These are phyloP conservation scores for Coemansia sp. DNA, from an alignment of 192 early-diverging fungal species.

Conservation along the genomic window DNA sequence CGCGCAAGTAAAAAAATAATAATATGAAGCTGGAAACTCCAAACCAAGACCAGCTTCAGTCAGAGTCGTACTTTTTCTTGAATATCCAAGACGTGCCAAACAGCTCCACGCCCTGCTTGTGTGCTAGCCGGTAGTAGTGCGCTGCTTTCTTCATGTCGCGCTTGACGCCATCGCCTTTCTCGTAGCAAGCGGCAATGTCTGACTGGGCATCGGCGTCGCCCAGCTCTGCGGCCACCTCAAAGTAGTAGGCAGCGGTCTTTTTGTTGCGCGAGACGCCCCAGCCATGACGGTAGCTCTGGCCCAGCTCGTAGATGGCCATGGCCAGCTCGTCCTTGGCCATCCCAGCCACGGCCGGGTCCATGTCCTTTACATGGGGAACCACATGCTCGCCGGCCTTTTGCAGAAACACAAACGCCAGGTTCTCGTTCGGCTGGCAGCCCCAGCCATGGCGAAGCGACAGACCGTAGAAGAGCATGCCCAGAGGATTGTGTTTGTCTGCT, in stretches of 20 bases:
- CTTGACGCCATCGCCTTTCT: conserved; percentile 72
- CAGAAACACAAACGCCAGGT: conserved; percentile 64
- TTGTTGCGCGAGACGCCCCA: conserved; percentile 75
- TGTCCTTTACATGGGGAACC: conserved; percentile 59
- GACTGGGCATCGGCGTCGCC: conserved; percentile 79
- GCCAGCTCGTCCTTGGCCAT: conserved; percentile 66
- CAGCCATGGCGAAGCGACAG: conserved; percentile 75
- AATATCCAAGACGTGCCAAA: conserved; percentile 84
- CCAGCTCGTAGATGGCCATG: conserved; percentile 76
- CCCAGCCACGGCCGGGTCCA: conserved; percentile 56
- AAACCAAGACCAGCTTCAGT: conserved; percentile 1
- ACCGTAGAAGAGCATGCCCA: conserved; percentile 72
- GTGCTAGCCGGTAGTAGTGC: conserved; percentile 74
- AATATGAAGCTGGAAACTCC: no score
- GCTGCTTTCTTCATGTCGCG: conserved; percentile 73
- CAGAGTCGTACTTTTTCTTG: conserved; percentile 73
- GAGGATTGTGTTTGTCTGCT: conserved; percentile 60
- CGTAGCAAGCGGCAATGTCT: conserved; percentile 71
- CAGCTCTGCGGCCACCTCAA: conserved; percentile 74
- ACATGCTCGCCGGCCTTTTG: conserved; percentile 68
- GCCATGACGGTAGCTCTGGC: conserved; percentile 74
- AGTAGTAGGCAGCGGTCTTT: conserved; percentile 71
- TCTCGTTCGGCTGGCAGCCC: conserved; percentile 68
- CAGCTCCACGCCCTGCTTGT: conserved; percentile 65
- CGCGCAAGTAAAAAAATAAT: no score